Conservation (phyloP, 257 asterid species). For the Sherardia arvensis region DNA sequence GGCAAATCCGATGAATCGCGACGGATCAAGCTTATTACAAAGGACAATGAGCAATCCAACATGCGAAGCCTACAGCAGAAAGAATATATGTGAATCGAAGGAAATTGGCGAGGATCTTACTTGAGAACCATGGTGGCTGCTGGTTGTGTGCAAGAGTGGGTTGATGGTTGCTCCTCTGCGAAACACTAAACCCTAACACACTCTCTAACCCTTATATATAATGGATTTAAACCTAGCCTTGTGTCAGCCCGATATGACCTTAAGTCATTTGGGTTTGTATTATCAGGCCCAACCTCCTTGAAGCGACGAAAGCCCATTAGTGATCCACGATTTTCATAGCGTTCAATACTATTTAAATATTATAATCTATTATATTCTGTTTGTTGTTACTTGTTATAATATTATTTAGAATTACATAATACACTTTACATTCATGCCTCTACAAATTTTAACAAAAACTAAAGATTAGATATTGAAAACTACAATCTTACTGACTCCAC, state of each 20-base stretch:
- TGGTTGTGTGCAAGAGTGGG: background rate
- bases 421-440: no score
- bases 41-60: background rate
- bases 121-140: slow-evolving; percentile 33
- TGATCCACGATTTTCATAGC: no score
- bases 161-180: background rate
- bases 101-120: slow-evolving; percentile 2
- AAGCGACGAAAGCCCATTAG: no score
- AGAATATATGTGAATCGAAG: background rate
- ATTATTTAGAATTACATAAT: no score
- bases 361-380: no score
- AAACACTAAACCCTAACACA: slow-evolving; percentile 8
- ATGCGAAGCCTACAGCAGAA: background rate
- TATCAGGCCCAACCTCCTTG: no score
- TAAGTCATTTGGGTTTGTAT: background rate
- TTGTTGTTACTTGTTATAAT: no score
- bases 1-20: background rate
- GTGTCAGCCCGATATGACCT: background rate
- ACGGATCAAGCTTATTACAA: background rate
- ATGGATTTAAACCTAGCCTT: background rate
- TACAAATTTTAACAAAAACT: no score
- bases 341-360: no score
- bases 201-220: no score
- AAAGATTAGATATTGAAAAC: no score
- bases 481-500: no score